phyloP scores from a whole-genome alignment of 1,139 yeast genomes.

The Candida glucosophila region DNA sequence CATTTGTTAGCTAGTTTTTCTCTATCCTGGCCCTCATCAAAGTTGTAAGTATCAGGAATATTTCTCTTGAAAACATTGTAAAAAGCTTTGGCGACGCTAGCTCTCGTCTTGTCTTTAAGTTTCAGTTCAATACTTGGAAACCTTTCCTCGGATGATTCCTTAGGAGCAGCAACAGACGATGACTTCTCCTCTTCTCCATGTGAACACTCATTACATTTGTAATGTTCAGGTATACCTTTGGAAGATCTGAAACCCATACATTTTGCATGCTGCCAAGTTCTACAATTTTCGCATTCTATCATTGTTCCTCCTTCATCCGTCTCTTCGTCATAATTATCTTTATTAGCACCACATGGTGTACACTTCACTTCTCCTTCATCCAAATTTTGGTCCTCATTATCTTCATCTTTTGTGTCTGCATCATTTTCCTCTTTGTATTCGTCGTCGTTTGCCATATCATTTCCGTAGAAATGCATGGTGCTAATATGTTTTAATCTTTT shows the following conservation, averaged over 20 bases:
- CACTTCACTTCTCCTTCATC: conserved; percentile 54
- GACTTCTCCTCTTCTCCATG: conserved; percentile 1
- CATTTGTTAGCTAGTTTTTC: conserved; percentile 25
- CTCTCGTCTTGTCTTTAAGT: conserved; percentile 22
- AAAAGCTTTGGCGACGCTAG: conserved; percentile 32
- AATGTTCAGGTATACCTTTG: conserved; percentile 21
- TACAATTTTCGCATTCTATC: conserved; percentile 74
- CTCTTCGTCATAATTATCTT: conserved; percentile 52
- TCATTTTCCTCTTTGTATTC: conserved; percentile 3
- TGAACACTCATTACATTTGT: conserved; percentile 26
- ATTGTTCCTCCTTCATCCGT: conserved; percentile 55
- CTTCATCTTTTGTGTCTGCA: conserved; percentile 2
- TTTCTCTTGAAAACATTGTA: conserved; percentile 31
- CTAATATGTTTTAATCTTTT: conserved; percentile 1
- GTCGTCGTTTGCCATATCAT: conserved; percentile 5
- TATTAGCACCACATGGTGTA: conserved; percentile 55
- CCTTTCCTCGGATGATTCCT: too few species aligned
- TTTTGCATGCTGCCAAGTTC: conserved; percentile 77
- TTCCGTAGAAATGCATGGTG: conserved; percentile 2
- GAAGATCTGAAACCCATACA: conserved; percentile 50
- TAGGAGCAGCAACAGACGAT: conserved; percentile 1
- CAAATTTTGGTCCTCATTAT: conserved; percentile 14
- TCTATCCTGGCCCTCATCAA: conserved; percentile 16
- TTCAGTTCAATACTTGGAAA: conserved; percentile 9
- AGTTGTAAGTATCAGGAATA: conserved; percentile 27